phyloP scores from a whole-genome alignment of 73 alveolate genomes.

The Tetrahymena thermophila region DNA sequence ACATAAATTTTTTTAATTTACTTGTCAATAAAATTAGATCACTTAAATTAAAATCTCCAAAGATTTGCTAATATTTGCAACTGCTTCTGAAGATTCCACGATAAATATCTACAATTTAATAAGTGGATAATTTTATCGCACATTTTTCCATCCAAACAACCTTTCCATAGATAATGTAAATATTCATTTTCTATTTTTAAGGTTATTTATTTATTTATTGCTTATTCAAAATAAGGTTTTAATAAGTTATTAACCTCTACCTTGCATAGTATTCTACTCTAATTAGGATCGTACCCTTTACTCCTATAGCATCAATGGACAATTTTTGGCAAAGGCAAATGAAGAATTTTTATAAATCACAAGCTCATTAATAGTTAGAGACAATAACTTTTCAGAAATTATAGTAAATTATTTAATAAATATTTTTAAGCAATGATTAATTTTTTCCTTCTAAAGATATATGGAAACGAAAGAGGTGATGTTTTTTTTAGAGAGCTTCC shows the following conservation, averaged over 20 bases:
- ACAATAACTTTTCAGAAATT: slow-evolving; percentile 46
- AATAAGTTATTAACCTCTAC: slow-evolving; percentile 51
- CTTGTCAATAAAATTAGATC: slow-evolving; percentile 14
- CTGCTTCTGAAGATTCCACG: slow-evolving; percentile 51
- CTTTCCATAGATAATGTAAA: slow-evolving; percentile 51
- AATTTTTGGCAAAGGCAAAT: slow-evolving; percentile 31
- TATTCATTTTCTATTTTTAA: neutral
- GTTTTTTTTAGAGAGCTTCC: slow-evolving; percentile 67
- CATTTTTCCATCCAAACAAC: slow-evolving; percentile 51
- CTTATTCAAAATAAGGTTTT: neutral
- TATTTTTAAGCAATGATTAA: neutral
- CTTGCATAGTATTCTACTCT: slow-evolving; percentile 60
- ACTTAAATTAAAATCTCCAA: slow-evolving; percentile 28
- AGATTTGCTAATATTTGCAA: slow-evolving; percentile 43
- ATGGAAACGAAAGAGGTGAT: slow-evolving; percentile 83
- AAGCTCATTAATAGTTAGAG: slow-evolving; percentile 47
- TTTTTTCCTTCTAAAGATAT: slow-evolving; percentile 9
- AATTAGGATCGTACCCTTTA: slow-evolving; percentile 45
- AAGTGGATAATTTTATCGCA: slow-evolving; percentile 53
- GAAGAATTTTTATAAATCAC: slow-evolving; percentile 55
- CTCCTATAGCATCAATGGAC: slow-evolving; percentile 62
- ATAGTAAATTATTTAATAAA: neutral
- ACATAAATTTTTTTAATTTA: neutral
- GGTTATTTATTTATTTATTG: neutral
- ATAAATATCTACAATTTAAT: slow-evolving; percentile 49